Conservation (phyloP, 78 protist genomes). For the Monosiga brevicollis region DNA sequence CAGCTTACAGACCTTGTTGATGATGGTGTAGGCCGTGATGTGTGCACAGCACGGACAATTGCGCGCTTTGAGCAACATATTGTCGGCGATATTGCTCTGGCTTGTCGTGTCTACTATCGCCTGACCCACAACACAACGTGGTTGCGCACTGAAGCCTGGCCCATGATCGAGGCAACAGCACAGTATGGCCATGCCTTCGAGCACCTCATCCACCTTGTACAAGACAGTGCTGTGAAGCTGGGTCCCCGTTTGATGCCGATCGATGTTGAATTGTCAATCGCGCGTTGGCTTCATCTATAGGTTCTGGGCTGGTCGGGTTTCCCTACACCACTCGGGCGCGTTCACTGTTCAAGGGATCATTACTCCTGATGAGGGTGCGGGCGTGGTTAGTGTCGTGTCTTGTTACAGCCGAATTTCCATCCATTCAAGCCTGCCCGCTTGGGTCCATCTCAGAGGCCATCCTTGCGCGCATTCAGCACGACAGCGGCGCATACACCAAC, state of each 20-base stretch:
- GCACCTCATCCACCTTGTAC: no score
- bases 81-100: slow-evolving; percentile 5
- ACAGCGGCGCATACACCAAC: not conserved
- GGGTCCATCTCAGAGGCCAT: no score
- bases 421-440: no score
- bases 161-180: not conserved
- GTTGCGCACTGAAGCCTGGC: not conserved
- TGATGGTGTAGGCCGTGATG: no score
- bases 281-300: not conserved
- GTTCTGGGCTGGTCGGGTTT: not conserved
- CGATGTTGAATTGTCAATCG: no score
- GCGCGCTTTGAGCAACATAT: not conserved
- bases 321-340: not conserved
- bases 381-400: no score
- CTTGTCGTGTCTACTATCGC: not conserved
- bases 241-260: not conserved
- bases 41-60: no score
- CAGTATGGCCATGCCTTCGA: no score
- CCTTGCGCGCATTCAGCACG: no score
- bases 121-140: not conserved
- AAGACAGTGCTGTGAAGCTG: not conserved
- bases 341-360: not conserved
- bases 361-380: slow-evolving; percentile 7
- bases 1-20: no score
- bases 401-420: no score